Evolutionary conservation across 73 alveolate genomes (phyloP).

Genomic region (Tetrahymena borealis): DNA sequence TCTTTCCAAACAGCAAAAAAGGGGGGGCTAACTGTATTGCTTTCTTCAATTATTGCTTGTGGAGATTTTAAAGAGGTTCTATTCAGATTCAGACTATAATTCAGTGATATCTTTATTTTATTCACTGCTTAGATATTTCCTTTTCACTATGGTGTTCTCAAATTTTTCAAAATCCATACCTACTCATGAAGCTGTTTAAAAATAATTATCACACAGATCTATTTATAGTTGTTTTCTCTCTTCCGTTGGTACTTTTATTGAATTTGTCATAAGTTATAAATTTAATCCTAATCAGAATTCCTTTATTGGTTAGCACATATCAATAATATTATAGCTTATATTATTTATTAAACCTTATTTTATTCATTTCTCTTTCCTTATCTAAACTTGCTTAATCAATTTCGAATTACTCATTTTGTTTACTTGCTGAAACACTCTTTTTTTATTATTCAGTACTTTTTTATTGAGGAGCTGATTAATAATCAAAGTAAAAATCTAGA

Average conservation of each 20-base stretch:
- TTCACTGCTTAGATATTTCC: neutral
- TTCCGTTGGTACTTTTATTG: neutral
- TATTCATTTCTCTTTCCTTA: too few species aligned
- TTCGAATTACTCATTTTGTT: too few species aligned
- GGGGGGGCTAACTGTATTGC: neutral
- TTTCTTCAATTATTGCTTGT: neutral
- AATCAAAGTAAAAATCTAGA: too few species aligned
- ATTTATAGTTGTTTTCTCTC: neutral
- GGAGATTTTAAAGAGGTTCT: neutral
- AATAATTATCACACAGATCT: neutral
- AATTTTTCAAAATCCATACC: neutral
- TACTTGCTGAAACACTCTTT: too few species aligned
- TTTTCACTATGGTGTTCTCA: neutral
- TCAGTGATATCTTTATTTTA: neutral
- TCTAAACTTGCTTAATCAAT: too few species aligned
- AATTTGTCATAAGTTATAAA: too few species aligned
- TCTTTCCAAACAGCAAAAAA: neutral
- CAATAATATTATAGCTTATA: too few species aligned
- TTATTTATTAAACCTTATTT: too few species aligned
- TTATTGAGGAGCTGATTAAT: too few species aligned
- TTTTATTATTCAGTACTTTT: too few species aligned
- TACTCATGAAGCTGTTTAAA: neutral
- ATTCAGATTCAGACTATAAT: neutral
- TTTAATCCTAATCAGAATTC: too few species aligned
- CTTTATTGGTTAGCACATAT: too few species aligned